Base-by-base conservation (phyloP, 768 basidiomycete species). In the Leccinum uliginosum region DNA sequence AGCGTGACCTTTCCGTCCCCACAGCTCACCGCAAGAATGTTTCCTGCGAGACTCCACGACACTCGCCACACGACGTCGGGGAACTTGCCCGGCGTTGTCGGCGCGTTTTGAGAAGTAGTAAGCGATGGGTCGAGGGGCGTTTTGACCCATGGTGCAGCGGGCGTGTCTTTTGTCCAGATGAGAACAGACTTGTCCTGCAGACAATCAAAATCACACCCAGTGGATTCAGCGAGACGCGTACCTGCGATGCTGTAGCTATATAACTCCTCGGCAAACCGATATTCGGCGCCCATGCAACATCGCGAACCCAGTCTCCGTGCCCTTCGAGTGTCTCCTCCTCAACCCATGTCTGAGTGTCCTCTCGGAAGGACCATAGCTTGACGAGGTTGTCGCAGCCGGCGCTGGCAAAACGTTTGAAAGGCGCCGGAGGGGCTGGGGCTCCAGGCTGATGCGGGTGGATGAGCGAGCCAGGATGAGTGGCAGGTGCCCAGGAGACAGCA, bases 51-150 rank as follows among this genome's bases (percentile, higher is more conserved):
- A 62, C 92, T 95, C 97, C 97, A 99, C 46, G 91, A 93, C 32
- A 98, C 93, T n/a, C 95, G 83, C 97, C 96, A 99, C 24, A 98
- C 94, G 5, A 94, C 93, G 69, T 98, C 96, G 2, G 93, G 91
- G 76, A 98, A 98, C 70, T 89, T 93, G 23, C 90, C 90, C 15
- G 83, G 74, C 69, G 72, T 76, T 45, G 69, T 73, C 7, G 77
- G 76, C 8, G 79, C 66, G 9, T 76, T 73, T 47, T 79, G 75
- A 3, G 78, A 75, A 14, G 72, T 67, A 6, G 80, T 73, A 9
- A 79, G 75, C 2, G 83, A 82, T 1, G 90, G 89, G 65, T 94
- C 90, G 34, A 96, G 82, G 9, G 84, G 78, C 1, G 84, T 89
- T 76, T 89, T 90, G 12, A 81, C 81, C 93, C 93, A 96, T 1